phyloP scores from a whole-genome alignment of 2,329 filamentous ascomycete species.

The Apiospora sp. region DNA sequence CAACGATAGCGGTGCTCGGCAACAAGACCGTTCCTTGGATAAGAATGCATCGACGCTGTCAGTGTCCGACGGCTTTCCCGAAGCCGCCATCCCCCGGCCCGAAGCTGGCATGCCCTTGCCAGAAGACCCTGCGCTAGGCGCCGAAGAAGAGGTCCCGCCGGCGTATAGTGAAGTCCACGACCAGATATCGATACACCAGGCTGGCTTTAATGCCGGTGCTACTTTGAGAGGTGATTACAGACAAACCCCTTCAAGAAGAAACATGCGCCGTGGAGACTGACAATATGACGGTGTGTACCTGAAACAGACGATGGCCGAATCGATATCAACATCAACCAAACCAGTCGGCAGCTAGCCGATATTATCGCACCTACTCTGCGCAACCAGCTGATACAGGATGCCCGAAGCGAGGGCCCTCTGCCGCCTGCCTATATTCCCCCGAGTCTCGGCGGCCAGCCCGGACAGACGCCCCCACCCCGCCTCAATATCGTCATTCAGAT shows the following conservation, averaged over 20 bases:
- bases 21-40: neutral
- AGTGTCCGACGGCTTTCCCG: constrained; percentile 25
- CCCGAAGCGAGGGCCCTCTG: constrained; percentile 50
- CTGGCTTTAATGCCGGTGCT: constrained; percentile 69
- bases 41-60: neutral
- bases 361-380: constrained; percentile 71
- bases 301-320: constrained; percentile 75
- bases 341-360: constrained; percentile 69
- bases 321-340: constrained; percentile 81
- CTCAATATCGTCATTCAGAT: constrained; percentile 64
- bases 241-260: neutral
- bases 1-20: neutral
- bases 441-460: constrained; percentile 71
- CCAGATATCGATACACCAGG: constrained; percentile 66
- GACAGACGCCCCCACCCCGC: constrained; percentile 45
- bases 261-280: constrained; percentile 26
- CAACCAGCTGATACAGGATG: constrained; percentile 62
- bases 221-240: constrained; percentile 58
- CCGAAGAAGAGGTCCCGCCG: constrained; percentile 56
- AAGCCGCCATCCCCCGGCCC: constrained; percentile 11
- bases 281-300: constrained; percentile 24
- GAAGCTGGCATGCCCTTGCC: constrained; percentile 20
- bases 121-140: constrained; percentile 48
- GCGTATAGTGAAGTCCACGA: constrained; percentile 66
- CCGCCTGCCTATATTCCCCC: constrained; percentile 77